These are phyloP conservation scores for Tubosaeta sp. DNA, from an alignment of 768 basidiomycete species.

Conservation along the genomic window DNA sequence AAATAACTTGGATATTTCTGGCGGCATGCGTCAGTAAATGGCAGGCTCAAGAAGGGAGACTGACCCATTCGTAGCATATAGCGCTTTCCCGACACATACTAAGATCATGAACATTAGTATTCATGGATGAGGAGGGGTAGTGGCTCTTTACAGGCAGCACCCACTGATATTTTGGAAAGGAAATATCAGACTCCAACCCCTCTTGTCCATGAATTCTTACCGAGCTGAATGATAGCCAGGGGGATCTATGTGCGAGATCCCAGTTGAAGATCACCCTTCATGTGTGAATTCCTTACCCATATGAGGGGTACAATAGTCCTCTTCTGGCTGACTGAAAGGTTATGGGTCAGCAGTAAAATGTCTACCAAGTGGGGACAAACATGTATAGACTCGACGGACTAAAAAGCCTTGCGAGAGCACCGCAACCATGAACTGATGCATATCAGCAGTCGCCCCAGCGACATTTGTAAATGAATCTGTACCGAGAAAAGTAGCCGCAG, in stretches of 20 bases:
- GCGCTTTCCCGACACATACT: neutral
- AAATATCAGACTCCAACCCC: no score
- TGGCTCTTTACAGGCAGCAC: no score
- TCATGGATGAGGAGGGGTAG: no score
- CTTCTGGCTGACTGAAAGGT: neutral
- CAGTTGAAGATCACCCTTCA: no score
- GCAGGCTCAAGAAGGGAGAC: neutral
- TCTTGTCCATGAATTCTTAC: neutral
- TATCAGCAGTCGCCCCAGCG: neutral
- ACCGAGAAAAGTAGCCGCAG: conserved; percentile 1
- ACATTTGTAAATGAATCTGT: neutral
- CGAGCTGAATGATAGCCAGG: neutral
- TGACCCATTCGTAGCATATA: neutral
- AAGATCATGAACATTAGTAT: neutral
- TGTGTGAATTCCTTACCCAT: neutral
- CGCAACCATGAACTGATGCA: conserved; percentile 1
- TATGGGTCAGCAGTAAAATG: neutral
- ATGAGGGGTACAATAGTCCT: neutral
- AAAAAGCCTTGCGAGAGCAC: conserved; percentile 8
- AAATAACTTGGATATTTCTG: no score
- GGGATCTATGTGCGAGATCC: neutral
- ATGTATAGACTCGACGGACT: conserved; percentile 11
- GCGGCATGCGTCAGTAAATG: neutral
- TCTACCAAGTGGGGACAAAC: neutral
- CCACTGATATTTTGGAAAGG: no score